Base-by-base conservation (phyloP, 78 protist species). In the Cavenderia fasciculata region DNA sequence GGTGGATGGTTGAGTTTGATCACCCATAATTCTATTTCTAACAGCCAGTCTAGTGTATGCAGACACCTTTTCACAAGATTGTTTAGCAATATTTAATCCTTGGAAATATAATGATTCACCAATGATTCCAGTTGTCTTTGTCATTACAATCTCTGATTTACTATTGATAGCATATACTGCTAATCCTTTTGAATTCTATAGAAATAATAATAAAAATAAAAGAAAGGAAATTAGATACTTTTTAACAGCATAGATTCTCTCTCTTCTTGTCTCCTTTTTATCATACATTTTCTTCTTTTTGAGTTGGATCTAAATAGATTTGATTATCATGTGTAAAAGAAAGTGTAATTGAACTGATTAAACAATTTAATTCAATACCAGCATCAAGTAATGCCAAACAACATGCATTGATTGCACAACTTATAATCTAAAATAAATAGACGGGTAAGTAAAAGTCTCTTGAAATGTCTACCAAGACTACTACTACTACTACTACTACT, bases 321-420 rank as follows among this genome's bases (percentile, higher is more conserved):
- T 38, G 10, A 49, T 59, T 62, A 74, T 77, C 93, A 43, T 40
- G 18, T 16, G 36, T 54, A 44, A 40, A 68, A 33, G 51, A 54
- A 6, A 75, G 40, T 77, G 93, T 61, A 59, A 71, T 52, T 19
- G 93, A 87, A 57, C 47, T 40, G 5, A 87, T 43, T 21, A 87
- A 59, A 25, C 74, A 71, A 47, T 74, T 73, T 69, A 87, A 44
- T 49, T 75, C 85, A 2, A 87, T 74, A 77, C 93, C 93, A 6
- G 93, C 93, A 87, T 87, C 93, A 4, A 87, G 36, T 25, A 87
- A 59, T 49, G 93, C 93, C 47, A 87, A 74, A 74, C 88, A 77
- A 33, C 72, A 73, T 43, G 93, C 93, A 59, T 87, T 87, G 7
- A 87, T 82, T 44, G 90, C 27, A 44, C 90, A 82, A 68, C 90